These are phyloP conservation scores for Lactarius indigo DNA, from an alignment of 768 basidiomycete genomes.

Conservation along the genomic window DNA sequence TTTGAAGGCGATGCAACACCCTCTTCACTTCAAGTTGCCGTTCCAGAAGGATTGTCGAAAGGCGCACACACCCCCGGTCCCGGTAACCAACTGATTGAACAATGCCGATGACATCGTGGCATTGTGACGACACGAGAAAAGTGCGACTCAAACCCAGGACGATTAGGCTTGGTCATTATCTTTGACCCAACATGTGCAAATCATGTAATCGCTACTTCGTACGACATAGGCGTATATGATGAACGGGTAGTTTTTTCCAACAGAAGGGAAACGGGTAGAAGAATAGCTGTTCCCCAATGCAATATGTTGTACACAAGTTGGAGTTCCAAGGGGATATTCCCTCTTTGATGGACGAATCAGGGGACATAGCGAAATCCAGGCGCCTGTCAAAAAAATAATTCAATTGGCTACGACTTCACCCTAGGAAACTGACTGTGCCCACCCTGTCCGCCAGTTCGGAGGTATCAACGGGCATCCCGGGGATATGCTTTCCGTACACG, in stretches of 20 bases:
- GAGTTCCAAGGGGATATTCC: background rate
- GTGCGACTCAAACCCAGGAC: background rate
- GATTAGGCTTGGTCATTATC: background rate
- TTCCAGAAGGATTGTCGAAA: background rate
- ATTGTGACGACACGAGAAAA: background rate
- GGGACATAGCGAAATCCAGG: constrained; percentile 57
- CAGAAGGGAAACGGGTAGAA: background rate
- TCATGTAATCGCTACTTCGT: background rate
- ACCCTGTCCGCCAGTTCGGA: constrained; percentile 66
- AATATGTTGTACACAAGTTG: background rate
- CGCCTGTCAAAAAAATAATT: constrained; percentile 39
- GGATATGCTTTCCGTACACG: constrained; percentile 47
- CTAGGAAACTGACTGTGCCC: constrained; percentile 17
- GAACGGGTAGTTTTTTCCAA: background rate
- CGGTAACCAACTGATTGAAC: background rate
- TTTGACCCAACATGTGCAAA: background rate
- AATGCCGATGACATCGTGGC: background rate
- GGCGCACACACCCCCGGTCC: background rate
- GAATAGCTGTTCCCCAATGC: background rate
- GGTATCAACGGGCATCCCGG: constrained; percentile 53
- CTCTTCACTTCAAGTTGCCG: background rate
- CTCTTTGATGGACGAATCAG: constrained; percentile 18
- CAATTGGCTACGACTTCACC: background rate
- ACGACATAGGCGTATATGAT: background rate
- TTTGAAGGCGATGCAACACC: background rate